These are phyloP conservation scores for Trichoderma lentiforme DNA, from an alignment of 2,329 filamentous ascomycete species.

Conservation along the genomic window DNA sequence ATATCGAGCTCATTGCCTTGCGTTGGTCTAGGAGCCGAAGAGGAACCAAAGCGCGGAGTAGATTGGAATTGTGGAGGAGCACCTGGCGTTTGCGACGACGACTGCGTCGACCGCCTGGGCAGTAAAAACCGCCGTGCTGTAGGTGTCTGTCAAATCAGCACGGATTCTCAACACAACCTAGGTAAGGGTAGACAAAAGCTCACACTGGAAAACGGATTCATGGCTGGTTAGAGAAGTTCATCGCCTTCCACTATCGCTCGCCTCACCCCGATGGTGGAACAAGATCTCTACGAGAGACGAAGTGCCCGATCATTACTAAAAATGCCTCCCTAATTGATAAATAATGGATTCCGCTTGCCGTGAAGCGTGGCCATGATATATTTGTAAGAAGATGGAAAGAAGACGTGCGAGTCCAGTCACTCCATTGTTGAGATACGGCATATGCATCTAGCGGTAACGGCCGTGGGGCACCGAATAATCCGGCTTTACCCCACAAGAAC, in stretches of 20 bases:
- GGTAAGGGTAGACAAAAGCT: background rate
- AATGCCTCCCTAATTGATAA: background rate
- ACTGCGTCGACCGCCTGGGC: conserved; percentile 33
- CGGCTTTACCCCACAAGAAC: background rate
- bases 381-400: background rate
- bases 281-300: background rate
- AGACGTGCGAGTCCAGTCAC: background rate
- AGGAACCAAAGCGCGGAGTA: conserved; percentile 39
- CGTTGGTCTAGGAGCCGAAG: conserved; percentile 31
- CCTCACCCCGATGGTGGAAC: conserved; percentile 1
- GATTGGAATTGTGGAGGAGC: conserved; percentile 34
- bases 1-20: conserved; percentile 29
- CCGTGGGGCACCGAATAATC: background rate
- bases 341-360: background rate
- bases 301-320: conserved; percentile 5
- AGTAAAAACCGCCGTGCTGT: conserved; percentile 39
- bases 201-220: conserved; percentile 20
- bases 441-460: background rate
- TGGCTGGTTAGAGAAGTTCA: background rate
- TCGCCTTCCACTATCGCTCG: background rate
- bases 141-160: conserved; percentile 32
- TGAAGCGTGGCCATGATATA: background rate
- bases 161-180: background rate
- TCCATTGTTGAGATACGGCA: background rate
- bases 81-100: conserved; percentile 33